Percentiles rank a stretch among this genome's conserved stretches.
Evolutionary conservation across 2,329 filamentous ascomycete genomes (phyloP).

Genomic region (Diaporthe ilicicola): DNA sequence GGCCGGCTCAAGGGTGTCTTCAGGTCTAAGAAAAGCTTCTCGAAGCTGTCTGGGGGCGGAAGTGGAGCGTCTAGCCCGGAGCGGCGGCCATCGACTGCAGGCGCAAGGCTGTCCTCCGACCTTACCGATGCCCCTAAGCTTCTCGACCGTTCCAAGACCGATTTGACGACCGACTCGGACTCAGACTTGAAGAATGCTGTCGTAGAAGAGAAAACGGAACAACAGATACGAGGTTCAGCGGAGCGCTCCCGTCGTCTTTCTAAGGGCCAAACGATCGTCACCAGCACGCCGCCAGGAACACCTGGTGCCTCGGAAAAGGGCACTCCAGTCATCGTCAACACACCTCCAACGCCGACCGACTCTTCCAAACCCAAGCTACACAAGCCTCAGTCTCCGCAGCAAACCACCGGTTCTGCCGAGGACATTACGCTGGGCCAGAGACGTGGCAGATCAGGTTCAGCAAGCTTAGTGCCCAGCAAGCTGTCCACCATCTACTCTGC

Average conservation of each 20-base stretch:
- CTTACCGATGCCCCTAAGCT: slow-evolving; percentile 24
- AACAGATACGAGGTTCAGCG: slow-evolving; percentile 33
- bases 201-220: slow-evolving; percentile 30
- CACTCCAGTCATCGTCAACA: slow-evolving; percentile 69
- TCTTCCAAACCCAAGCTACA: slow-evolving; percentile 35
- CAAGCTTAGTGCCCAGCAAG: slow-evolving; percentile 78
- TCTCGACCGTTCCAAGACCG: slow-evolving; percentile 19
- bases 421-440: slow-evolving; percentile 75
- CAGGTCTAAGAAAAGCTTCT: slow-evolving; percentile 59
- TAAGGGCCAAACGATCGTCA: slow-evolving; percentile 42
- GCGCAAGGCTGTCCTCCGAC: slow-evolving; percentile 25
- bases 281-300: slow-evolving; percentile 51
- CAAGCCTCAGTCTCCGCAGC: slow-evolving; percentile 38
- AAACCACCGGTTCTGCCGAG: slow-evolving; percentile 39
- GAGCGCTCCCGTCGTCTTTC: slow-evolving; percentile 42
- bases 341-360: slow-evolving; percentile 71
- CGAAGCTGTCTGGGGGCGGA: slow-evolving; percentile 42
- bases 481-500: slow-evolving; percentile 78
- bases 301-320: slow-evolving; percentile 55
- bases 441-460: slow-evolving; percentile 62
- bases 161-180: slow-evolving; percentile 8
- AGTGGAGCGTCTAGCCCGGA: slow-evolving; percentile 54
- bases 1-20: slow-evolving; percentile 79
- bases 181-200: slow-evolving; percentile 30
- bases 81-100: slow-evolving; percentile 33